These are phyloP conservation scores for Myriosclerotinia curreyana DNA, from an alignment of 2,329 filamentous ascomycete genomes.

Conservation along the genomic window DNA sequence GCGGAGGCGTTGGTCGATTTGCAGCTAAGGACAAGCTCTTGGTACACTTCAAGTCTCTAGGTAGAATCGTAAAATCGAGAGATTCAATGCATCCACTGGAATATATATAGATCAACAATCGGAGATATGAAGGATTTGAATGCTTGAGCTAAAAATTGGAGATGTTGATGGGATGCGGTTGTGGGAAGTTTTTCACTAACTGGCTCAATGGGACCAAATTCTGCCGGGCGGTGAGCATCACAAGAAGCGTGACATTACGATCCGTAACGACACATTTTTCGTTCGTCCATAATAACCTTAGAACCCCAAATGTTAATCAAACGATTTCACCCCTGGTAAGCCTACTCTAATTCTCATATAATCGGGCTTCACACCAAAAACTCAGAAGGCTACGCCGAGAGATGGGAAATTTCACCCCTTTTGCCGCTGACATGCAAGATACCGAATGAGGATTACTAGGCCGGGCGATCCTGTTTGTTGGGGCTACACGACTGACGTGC, in stretches of 20 bases:
- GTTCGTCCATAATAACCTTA: background rate
- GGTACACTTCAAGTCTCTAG: background rate
- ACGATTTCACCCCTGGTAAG: background rate
- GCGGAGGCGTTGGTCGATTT: slow-evolving; percentile 75
- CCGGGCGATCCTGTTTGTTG: background rate
- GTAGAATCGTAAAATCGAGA: background rate
- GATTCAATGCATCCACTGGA: background rate
- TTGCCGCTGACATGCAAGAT: background rate
- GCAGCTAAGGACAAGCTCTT: background rate
- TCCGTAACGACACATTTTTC: background rate
- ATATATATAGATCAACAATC: background rate
- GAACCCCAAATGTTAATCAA: background rate
- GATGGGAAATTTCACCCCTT: background rate
- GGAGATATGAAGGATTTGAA: no score
- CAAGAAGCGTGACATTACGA: background rate
- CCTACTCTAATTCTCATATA: background rate
- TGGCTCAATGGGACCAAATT: background rate
- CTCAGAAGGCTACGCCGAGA: background rate
- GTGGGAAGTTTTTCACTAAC: background rate
- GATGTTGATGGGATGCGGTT: background rate
- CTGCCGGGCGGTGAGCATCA: background rate
- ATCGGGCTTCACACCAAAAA: background rate
- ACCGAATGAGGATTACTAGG: background rate
- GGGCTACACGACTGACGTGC: background rate
- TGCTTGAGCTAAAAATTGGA: background rate